Evolutionary conservation across 2,329 filamentous ascomycete genomes (phyloP), one percentile per base, ranked within the genome.

Genomic region (Nigrospora sphaerica): DNA sequence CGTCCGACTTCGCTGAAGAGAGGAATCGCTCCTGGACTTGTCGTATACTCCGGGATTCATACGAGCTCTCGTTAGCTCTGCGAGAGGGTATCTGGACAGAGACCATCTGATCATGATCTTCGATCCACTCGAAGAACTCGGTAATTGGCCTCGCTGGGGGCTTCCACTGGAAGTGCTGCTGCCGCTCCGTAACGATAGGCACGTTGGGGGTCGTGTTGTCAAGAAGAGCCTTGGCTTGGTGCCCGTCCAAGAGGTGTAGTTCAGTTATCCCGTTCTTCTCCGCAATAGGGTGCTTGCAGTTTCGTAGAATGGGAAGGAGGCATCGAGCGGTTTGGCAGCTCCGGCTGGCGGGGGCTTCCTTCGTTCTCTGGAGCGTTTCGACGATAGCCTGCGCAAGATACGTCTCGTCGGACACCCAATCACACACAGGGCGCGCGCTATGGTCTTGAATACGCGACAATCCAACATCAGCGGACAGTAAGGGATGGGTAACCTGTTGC

Each of bases 11-110:
- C n/a, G 35, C 44, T 32, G 16, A 12, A 23, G 44, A 39, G 28
- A 39, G 36, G 19, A 45, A 45, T 19, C 44, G 44, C 23, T 45
- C 37, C 19, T 40, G 37, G n/a, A 45, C 44, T n/a, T 45, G 36
- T n/a, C 36, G 35, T n/a, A 45, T 39, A 34, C 38, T 45, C 17
- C 44, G 44, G 14, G 34, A 16, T 36, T 40, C 44, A 33, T 32
- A 45, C 32, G 44, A 45, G 44, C 38, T 18, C 40, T 39, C 23
- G 16, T 39, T 31, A 18, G 28, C 28, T 40, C 32, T 28, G 7
- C 31, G 35, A 28, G 44, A 45, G 28, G 44, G 36, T 45, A 45
- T 45, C 32, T 45, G 34, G n/a, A 45, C 37, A 28, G 35, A 45
- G 32, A 45, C 44, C 32, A 39, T 40, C 36, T 36, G 35, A 39